Percentiles rank a stretch among this genome's conserved stretches.
phyloP scores from a whole-genome alignment of 2,329 filamentous ascomycete genomes.

The Pseudopithomyces chartarum region DNA sequence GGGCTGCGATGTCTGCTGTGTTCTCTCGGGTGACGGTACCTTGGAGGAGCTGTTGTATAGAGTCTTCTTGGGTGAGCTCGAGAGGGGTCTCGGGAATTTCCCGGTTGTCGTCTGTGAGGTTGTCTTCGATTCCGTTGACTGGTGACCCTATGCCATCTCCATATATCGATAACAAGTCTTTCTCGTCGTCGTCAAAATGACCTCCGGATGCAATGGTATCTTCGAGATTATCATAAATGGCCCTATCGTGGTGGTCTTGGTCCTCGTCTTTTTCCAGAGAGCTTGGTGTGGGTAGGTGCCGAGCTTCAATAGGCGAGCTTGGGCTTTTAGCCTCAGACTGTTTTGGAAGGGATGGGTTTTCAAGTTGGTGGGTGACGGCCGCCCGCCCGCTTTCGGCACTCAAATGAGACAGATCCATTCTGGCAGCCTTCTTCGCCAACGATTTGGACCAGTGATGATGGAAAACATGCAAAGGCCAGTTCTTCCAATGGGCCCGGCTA shows the following conservation, averaged over 20 bases:
- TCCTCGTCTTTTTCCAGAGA: constrained; percentile 24
- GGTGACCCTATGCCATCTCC: constrained; percentile 7
- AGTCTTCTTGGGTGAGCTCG: not conserved
- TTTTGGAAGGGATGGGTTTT: not conserved
- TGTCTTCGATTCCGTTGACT: not conserved
- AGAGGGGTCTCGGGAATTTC: not conserved
- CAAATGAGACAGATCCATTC: not conserved
- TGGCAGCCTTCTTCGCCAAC: constrained; percentile 13
- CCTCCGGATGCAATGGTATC: constrained; percentile 19
- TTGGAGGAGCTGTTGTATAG: not conserved
- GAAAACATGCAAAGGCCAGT: constrained; percentile 22
- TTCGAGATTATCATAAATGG: not conserved
- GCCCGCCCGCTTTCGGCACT: constrained; percentile 10
- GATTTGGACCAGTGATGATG: constrained; percentile 18
- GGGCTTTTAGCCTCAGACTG: not conserved
- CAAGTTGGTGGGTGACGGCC: not conserved
- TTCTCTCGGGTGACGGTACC: not conserved
- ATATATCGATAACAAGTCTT: constrained; percentile 31
- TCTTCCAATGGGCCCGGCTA: constrained; percentile 24
- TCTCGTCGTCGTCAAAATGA: constrained; percentile 34
- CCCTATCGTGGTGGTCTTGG: not conserved
- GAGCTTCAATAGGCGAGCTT: constrained; percentile 10
- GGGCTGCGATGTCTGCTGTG: not conserved
- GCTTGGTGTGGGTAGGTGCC: constrained; percentile 37
- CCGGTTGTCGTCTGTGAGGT: not conserved